Evolutionary conservation across 805 yeast genomes (phyloP), one percentile per base, ranked within the genome.

Genomic region (Saturnispora bothae): DNA sequence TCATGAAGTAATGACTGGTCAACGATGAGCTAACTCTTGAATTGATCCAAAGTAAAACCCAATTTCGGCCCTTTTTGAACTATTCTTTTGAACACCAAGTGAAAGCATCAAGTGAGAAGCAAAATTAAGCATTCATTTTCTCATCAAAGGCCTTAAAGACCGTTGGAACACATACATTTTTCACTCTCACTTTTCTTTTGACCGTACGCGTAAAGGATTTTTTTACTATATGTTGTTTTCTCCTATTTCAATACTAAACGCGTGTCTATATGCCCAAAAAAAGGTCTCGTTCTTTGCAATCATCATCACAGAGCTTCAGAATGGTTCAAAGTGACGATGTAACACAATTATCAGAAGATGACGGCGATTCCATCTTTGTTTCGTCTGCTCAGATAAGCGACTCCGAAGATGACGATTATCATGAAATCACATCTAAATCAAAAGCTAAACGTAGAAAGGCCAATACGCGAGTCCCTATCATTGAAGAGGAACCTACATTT

Each of bases 321-420:
- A 31, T 6, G 17, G 34, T 31, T 4, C 34, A 31, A 31, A 17
- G 16, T 4, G 33, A 30, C 14, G 33, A 30, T 8, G 4, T n/a
- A 4, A 30, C 23, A 4, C 21, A 16, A 16, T 30, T 30, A 19
- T 19, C 33, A 13, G 23, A 30, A n/a, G 31, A 29, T 7, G 4
- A 5, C 6, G 15, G 23, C 29, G 29, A 23, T n/a, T 16, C 22
- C 13, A 17, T 14, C 12, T 7, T 15, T 14, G 32, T 19, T n/a
- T 26, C 38, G 13, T 28, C 38, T 19, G 31, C 31, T 34, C 27
- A 7, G n/a, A 17, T 28, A 13, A 18, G 14, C 9, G 31, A 27
- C 2, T 31, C 34, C 3, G 37, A 38, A n/a, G 35, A 26, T 3
- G 45, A 34, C 3, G 34, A 25, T 15, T 32, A 25, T 5, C 22